Evolutionary conservation across 345 rosid genomes (phyloP).

Genomic region (Sisymbrium irio): DNA sequence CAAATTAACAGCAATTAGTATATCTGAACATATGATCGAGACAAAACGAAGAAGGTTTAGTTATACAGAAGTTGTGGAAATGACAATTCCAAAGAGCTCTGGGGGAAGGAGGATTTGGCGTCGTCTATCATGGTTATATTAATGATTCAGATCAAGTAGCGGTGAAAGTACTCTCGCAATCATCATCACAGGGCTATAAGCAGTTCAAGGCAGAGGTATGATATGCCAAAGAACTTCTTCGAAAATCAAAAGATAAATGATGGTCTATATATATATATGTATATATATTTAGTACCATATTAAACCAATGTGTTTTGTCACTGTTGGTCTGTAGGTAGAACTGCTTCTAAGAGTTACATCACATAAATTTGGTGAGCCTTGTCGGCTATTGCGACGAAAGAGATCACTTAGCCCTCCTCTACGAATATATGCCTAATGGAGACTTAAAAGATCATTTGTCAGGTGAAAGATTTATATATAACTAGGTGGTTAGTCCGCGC

Average conservation of each 20-base stretch:
- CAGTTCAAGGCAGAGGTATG: constrained; percentile 13
- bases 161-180: background rate
- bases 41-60: constrained; percentile 24
- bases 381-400: background rate
- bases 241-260: too few species aligned
- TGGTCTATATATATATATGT: background rate
- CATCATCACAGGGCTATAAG: constrained; percentile 13
- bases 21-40: background rate
- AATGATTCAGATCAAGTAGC: constrained; percentile 6
- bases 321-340: background rate
- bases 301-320: background rate
- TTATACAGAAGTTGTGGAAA: constrained; percentile 27
- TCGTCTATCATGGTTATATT: constrained; percentile 41
- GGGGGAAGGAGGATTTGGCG: constrained; percentile 54
- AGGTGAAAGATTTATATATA: background rate
- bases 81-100: constrained; percentile 39
- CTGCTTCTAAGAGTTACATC: constrained; percentile 1
- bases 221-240: background rate
- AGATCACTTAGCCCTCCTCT: constrained; percentile 1
- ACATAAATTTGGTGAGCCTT: background rate
- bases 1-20: background rate
- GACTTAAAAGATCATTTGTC: background rate
- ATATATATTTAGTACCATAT: background rate
- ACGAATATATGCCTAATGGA: background rate
- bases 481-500: too few species aligned